A percentile compares a stretch with the other conserved stretches of the same genome.
Evolutionary conservation across 495 filamentous ascomycete genomes (phyloP).

Genomic region (Penicillium robsamsonii): DNA sequence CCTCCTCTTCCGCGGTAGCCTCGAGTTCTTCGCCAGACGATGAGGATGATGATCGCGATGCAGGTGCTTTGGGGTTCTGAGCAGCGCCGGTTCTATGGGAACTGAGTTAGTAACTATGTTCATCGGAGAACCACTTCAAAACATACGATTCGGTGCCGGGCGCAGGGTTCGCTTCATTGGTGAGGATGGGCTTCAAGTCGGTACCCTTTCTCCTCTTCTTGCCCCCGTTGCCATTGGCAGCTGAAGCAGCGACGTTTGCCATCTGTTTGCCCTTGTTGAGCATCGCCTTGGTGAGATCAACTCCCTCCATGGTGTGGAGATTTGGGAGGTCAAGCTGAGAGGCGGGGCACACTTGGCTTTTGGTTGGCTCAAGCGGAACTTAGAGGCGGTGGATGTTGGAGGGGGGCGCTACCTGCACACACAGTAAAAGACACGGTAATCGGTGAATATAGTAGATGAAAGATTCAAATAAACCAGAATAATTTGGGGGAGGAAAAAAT

Average conservation of each 20-base stretch:
- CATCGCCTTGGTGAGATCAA: slow-evolving; percentile 69
- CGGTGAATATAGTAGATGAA: not conserved
- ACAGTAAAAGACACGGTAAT: not conserved
- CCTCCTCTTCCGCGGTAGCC: slow-evolving; percentile 95
- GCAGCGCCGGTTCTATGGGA: slow-evolving; percentile 35
- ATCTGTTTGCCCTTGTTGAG: slow-evolving; percentile 80
- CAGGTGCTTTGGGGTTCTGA: slow-evolving; percentile 30
- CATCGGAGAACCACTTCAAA: slow-evolving; percentile 5
- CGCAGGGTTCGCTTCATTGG: slow-evolving; percentile 60
- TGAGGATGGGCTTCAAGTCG: slow-evolving; percentile 87
- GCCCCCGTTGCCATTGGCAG: slow-evolving; percentile 61
- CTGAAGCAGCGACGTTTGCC: slow-evolving; percentile 55
- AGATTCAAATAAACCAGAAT: not conserved
- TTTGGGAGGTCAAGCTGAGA: slow-evolving; percentile 22
- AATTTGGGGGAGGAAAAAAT: not conserved
- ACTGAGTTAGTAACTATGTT: slow-evolving; percentile 8
- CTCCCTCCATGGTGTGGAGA: slow-evolving; percentile 65
- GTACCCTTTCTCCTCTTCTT: slow-evolving; percentile 88
- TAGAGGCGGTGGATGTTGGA: slow-evolving; percentile 16
- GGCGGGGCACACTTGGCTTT: slow-evolving; percentile 24
- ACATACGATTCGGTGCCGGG: slow-evolving; percentile 55
- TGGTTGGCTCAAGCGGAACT: slow-evolving; percentile 13
- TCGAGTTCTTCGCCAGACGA: slow-evolving; percentile 84
- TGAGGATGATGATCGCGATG: slow-evolving; percentile 76
- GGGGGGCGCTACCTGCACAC: slow-evolving; percentile 10